Conservation (phyloP, 164 flowering plant species). For the Umbellularia californica region DNA sequence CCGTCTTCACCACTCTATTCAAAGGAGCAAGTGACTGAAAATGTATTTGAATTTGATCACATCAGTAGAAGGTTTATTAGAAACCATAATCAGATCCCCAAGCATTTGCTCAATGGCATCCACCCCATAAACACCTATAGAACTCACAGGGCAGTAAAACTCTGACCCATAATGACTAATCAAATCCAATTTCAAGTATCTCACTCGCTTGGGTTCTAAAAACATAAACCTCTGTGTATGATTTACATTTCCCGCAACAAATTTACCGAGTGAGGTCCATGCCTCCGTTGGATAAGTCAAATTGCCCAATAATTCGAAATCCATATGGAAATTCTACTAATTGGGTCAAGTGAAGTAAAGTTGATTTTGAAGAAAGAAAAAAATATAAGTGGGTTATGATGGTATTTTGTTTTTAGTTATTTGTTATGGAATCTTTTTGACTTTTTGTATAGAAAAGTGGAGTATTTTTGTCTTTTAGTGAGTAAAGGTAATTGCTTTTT, state of each 20-base stretch:
- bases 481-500: no score
- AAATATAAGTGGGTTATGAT: no score
- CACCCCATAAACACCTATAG: constrained; percentile 65
- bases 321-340: no score
- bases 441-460: no score
- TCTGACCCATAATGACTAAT: constrained; percentile 80
- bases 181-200: constrained; percentile 63
- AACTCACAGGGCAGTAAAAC: constrained; percentile 75
- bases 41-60: constrained; percentile 28
- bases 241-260: constrained; percentile 67
- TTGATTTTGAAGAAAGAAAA: no score
- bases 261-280: constrained; percentile 55
- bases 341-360: no score
- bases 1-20: constrained; percentile 1
- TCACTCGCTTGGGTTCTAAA: constrained; percentile 73
- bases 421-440: no score
- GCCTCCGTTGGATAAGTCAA: constrained; percentile 60
- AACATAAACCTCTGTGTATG: constrained; percentile 60
- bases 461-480: no score
- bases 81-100: constrained; percentile 59
- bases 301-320: constrained; percentile 66
- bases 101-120: constrained; percentile 83
- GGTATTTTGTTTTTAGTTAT: no score
- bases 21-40: constrained; percentile 19
- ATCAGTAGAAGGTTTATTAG: constrained; percentile 29